Conservation (phyloP, 768 basidiomycete genomes). For the Rhizopogon salebrosus region DNA sequence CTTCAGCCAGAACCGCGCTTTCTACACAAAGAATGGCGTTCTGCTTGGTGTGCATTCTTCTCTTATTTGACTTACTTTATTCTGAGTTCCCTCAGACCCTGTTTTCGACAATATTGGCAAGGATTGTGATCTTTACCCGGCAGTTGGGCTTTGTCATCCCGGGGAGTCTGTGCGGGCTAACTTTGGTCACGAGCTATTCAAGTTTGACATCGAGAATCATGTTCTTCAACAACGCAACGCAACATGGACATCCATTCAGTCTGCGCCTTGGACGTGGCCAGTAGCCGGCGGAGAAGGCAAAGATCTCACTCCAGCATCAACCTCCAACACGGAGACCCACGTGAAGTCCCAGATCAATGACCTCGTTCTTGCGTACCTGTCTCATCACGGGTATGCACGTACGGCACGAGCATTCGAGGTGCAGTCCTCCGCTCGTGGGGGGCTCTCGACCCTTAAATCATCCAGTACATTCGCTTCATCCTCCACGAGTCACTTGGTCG, state of each 20-base stretch:
- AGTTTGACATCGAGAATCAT: slow-evolving; percentile 86
- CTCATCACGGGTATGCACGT: slow-evolving; percentile 78
- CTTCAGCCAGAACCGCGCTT: slow-evolving; percentile 72
- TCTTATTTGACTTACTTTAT: neutral
- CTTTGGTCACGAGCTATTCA: slow-evolving; percentile 84
- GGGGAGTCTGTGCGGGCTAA: slow-evolving; percentile 80
- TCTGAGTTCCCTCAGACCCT: slow-evolving; percentile 36
- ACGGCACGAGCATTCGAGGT: slow-evolving; percentile 65
- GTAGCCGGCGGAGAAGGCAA: slow-evolving; percentile 7
- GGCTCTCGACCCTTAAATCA: slow-evolving; percentile 2
- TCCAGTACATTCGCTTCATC: slow-evolving; percentile 6
- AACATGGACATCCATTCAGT: slow-evolving; percentile 65
- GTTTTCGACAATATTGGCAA: slow-evolving; percentile 72
- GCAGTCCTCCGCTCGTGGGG: slow-evolving; percentile 31
- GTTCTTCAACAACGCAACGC: slow-evolving; percentile 64
- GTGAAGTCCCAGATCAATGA: slow-evolving; percentile 60
- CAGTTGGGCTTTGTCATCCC: slow-evolving; percentile 80
- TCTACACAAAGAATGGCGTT: slow-evolving; percentile 87
- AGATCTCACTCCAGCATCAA: slow-evolving; percentile 5
- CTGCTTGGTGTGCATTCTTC: slow-evolving; percentile 46
- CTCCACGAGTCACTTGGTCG: slow-evolving; percentile 6
- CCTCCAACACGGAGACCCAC: slow-evolving; percentile 36
- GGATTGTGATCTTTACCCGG: slow-evolving; percentile 68
- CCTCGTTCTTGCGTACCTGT: slow-evolving; percentile 74
- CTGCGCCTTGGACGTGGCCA: slow-evolving; percentile 47